These are phyloP conservation scores for Apium graveolens DNA, from an alignment of 129 eudicot genomes.

Conservation along the genomic window DNA sequence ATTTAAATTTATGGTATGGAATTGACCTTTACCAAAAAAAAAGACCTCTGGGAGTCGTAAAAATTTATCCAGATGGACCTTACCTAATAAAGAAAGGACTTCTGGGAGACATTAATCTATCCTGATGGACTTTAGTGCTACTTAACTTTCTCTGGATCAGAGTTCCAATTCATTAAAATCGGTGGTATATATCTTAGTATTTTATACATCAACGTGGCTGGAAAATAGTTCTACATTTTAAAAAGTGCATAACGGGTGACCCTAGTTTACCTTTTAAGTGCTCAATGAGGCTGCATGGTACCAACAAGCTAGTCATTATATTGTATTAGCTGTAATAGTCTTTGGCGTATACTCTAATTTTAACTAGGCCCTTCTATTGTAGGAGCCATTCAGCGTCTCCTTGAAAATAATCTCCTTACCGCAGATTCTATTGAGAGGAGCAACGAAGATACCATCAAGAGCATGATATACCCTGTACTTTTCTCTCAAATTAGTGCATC, in stretches of 20 bases:
- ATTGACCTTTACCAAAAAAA: neutral
- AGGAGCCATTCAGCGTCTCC: constrained; percentile 88
- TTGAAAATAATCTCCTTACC: constrained; percentile 54
- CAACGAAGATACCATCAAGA: constrained; percentile 58
- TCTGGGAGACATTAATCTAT: neutral
- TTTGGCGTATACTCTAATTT: neutral
- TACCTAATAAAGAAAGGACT: neutral
- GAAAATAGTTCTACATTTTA: neutral
- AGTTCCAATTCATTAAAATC: neutral
- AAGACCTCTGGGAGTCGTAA: neutral
- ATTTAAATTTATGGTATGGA: neutral
- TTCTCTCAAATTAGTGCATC: neutral
- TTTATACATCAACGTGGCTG: neutral
- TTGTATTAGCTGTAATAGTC: neutral
- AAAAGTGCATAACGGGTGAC: neutral
- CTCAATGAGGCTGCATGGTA: neutral
- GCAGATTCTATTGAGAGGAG: constrained; percentile 70
- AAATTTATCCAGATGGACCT: neutral
- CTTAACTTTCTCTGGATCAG: neutral
- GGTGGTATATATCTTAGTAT: neutral
- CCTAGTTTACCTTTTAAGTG: neutral
- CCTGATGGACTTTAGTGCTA: neutral
- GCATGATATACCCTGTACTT: constrained; percentile 69
- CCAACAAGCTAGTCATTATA: neutral
- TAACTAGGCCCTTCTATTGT: constrained; percentile 11